Evolutionary conservation across 441 rosid species (phyloP), one percentile per base, ranked within the genome.

Genomic region (Adansonia gregorii): DNA sequence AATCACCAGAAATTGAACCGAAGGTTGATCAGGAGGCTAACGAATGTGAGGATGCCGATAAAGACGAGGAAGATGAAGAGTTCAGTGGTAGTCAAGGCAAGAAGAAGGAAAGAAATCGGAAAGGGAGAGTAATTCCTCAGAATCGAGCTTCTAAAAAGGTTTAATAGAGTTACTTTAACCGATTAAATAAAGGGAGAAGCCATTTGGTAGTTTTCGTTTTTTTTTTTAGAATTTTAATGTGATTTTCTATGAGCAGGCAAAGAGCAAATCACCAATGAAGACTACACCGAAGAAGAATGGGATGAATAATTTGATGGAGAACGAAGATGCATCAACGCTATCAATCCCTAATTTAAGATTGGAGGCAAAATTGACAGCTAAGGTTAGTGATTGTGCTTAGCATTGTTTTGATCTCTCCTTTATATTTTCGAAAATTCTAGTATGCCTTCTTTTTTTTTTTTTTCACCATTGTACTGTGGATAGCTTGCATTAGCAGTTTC

Each of bases 281-380:
- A 8, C 78, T 73, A 88, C 91, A 24, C 93, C 90, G 2, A 89
- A 78, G 85, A 91, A 88, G 74, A 84, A 81, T 66, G 83, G 84
- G 12, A 67, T 81, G 68, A 75, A 58, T 74, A 80, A 81, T 78
- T 65, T 48, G 67, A 66, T 51, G 9, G 80, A 78, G 68, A 65
- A 63, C 41, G 81, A 69, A 27, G 81, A 74, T 69, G 77, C 78
- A 51, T 76, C 83, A 19, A 82, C 86, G 6, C 81, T 87, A 24
- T 68, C 83, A 54, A 80, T 92, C 49, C 95, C 97, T 20, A 91
- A 92, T 86, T 83, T 95, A 77, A 88, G 93, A 45, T 82, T 92
- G 55, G 97, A 95, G 86, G 98, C 92, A 27, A 94, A 91, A 80
- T 68, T 89, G 82, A 85, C 78, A 72, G 93, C 92, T 12, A 94